Percentiles rank a stretch among this genome's conserved stretches.
These are phyloP conservation scores for Cladosporium sphaerospermum DNA, from an alignment of 2,329 filamentous ascomycete species.

Conservation along the genomic window DNA sequence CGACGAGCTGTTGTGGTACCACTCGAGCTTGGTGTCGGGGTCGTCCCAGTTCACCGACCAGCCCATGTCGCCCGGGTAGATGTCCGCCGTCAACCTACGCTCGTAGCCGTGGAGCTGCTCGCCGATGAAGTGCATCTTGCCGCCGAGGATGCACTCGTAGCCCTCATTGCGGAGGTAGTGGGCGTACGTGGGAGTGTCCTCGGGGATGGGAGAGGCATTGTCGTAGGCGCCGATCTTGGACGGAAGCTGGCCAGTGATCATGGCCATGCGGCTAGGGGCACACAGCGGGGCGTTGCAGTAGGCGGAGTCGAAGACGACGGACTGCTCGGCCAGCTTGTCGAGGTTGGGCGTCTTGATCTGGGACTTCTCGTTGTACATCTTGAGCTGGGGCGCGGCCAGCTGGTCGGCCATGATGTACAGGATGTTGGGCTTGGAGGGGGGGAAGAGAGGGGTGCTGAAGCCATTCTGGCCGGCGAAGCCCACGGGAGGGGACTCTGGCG, in stretches of 20 bases:
- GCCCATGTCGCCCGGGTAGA: conserved; percentile 89
- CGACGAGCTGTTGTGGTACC: conserved; percentile 94
- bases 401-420: conserved; percentile 97
- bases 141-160: conserved; percentile 84
- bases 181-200: conserved; percentile 83
- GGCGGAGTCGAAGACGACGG: conserved; percentile 86
- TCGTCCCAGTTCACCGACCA: conserved; percentile 97
- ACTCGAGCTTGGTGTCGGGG: conserved; percentile 75
- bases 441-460: conserved; percentile 34
- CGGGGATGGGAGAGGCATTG: conserved; percentile 78
- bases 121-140: conserved; percentile 97
- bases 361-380: conserved; percentile 83
- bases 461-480: conserved; percentile 34
- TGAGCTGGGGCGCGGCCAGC: conserved; percentile 80
- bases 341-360: conserved; percentile 90
- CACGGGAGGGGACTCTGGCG: conserved; percentile 32
- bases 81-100: conserved; percentile 85
- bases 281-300: conserved; percentile 93
- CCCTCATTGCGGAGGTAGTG: conserved; percentile 80
- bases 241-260: conserved; percentile 87
- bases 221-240: conserved; percentile 90
- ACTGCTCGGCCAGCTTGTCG: conserved; percentile 70
- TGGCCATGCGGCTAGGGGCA: conserved; percentile 85
- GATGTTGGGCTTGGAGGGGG: conserved; percentile 59
- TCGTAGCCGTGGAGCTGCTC: conserved; percentile 94